phyloP scores from a whole-genome alignment of 2,329 filamentous ascomycete species.

The Ilyonectria robusta region DNA sequence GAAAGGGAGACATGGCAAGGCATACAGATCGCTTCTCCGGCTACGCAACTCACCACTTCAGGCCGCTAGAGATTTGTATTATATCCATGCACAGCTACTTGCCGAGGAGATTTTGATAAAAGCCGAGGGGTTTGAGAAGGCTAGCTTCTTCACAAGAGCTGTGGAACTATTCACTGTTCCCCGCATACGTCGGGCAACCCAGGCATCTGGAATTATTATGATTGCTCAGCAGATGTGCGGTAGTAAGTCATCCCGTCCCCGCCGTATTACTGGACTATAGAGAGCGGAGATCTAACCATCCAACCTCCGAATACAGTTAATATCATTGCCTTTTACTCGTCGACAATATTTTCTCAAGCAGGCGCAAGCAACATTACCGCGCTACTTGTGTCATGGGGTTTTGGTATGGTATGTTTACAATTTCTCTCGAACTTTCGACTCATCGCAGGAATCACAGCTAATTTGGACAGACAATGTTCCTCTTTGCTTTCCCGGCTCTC shows the following conservation, averaged over 20 bases:
- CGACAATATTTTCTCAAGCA: constrained; percentile 69
- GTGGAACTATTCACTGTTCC: constrained; percentile 15
- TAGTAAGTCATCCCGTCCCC: constrained; percentile 19
- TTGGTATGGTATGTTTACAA: constrained; percentile 54
- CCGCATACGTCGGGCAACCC: constrained; percentile 49
- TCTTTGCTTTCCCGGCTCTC: constrained; percentile 49
- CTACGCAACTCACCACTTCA: not conserved
- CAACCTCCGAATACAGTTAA: not conserved
- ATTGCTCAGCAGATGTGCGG: constrained; percentile 9
- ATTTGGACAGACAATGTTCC: constrained; percentile 56
- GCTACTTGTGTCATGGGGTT: constrained; percentile 59
- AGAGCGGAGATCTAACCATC: too few species aligned
- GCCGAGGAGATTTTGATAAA: not conserved
- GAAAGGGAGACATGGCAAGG: constrained; percentile 68
- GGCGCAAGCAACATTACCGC: constrained; percentile 67
- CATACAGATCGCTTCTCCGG: constrained; percentile 63
- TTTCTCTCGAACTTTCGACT: too few species aligned
- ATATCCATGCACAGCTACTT: constrained; percentile 1
- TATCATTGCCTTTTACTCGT: constrained; percentile 78
- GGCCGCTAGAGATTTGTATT: constrained; percentile 15
- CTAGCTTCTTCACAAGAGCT: not conserved
- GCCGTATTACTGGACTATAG: too few species aligned
- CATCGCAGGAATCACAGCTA: too few species aligned
- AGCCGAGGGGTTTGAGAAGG: not conserved
- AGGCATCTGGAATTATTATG: constrained; percentile 13